These are phyloP conservation scores for Niebla homalea DNA, from an alignment of 495 filamentous ascomycete species.

Conservation along the genomic window DNA sequence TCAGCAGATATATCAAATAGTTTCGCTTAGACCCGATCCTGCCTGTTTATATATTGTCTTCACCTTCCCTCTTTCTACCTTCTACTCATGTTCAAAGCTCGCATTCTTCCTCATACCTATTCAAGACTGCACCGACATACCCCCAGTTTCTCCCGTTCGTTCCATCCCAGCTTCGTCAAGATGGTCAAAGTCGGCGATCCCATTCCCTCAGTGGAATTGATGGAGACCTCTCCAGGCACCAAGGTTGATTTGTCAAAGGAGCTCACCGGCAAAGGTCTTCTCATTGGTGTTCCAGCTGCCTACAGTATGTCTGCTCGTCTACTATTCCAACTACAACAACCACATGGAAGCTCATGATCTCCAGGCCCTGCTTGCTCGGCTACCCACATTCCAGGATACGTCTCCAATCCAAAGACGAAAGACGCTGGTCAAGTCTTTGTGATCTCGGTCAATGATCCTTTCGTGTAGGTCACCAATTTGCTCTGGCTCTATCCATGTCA, in stretches of 20 bases:
- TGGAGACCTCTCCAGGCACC: conserved; percentile 54
- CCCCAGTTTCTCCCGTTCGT: not conserved
- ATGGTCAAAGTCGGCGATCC: conserved; percentile 47
- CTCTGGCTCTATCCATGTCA: not conserved
- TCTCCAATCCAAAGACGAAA: conserved; percentile 58
- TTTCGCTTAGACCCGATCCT: too few species aligned
- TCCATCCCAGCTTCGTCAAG: conserved; percentile 22
- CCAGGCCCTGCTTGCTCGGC: conserved; percentile 60
- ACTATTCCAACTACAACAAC: not conserved
- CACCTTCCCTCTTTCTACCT: not conserved
- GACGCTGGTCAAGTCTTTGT: conserved; percentile 72
- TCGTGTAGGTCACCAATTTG: conserved; percentile 52
- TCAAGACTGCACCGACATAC: not conserved
- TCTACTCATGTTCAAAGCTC: conserved; percentile 5
- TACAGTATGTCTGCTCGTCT: conserved; percentile 48
- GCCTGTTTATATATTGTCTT: too few species aligned
- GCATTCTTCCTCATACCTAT: conserved; percentile 1
- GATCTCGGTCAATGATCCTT: conserved; percentile 86
- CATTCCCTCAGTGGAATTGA: conserved; percentile 49
- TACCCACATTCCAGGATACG: conserved; percentile 69
- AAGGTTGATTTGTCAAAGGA: conserved; percentile 75
- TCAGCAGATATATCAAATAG: too few species aligned
- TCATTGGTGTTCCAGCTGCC: conserved; percentile 84
- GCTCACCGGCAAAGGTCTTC: conserved; percentile 57
- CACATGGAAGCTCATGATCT: conserved; percentile 1